These are phyloP conservation scores for Pythium phragmiticola DNA, from an alignment of 352 stramenopile species.

Conservation along the genomic window DNA sequence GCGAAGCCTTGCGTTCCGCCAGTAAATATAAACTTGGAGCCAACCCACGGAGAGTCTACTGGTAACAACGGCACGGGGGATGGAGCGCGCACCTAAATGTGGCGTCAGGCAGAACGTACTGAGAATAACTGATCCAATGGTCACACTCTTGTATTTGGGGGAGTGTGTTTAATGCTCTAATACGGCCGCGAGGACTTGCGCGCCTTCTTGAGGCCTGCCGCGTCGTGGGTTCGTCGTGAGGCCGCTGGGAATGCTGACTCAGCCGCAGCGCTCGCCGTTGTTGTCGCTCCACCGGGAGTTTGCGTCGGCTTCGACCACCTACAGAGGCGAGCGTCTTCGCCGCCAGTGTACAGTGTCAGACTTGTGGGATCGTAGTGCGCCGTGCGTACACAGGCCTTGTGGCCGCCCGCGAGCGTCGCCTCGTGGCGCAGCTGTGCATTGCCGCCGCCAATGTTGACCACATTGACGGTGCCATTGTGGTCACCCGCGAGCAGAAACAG, in stretches of 20 bases:
- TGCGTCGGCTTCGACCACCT: conserved; percentile 49
- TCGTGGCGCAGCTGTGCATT: conserved; percentile 58
- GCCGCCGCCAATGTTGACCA: conserved; percentile 57
- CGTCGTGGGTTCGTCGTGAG: conserved; percentile 32
- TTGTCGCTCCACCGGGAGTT: conserved; percentile 6
- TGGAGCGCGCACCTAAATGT: too few species aligned
- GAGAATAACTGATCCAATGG: neutral
- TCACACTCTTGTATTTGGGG: neutral
- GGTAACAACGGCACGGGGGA: too few species aligned
- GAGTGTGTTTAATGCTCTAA: conserved; percentile 23
- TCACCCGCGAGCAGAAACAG: conserved; percentile 80
- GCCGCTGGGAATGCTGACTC: conserved; percentile 1
- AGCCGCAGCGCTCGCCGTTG: conserved; percentile 10
- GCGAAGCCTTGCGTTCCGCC: neutral
- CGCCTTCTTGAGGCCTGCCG: conserved; percentile 61
- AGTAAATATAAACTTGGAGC: neutral
- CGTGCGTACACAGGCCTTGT: conserved; percentile 84
- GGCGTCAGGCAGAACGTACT: neutral
- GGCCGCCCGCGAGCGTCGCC: conserved; percentile 50
- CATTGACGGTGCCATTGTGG: conserved; percentile 74
- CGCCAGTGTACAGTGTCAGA: conserved; percentile 71
- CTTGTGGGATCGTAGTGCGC: conserved; percentile 66
- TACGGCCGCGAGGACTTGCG: conserved; percentile 76
- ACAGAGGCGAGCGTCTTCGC: conserved; percentile 86
- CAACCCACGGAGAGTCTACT: too few species aligned